Conservation (phyloP, 768 basidiomycete genomes). For the Galerina marginata region DNA sequence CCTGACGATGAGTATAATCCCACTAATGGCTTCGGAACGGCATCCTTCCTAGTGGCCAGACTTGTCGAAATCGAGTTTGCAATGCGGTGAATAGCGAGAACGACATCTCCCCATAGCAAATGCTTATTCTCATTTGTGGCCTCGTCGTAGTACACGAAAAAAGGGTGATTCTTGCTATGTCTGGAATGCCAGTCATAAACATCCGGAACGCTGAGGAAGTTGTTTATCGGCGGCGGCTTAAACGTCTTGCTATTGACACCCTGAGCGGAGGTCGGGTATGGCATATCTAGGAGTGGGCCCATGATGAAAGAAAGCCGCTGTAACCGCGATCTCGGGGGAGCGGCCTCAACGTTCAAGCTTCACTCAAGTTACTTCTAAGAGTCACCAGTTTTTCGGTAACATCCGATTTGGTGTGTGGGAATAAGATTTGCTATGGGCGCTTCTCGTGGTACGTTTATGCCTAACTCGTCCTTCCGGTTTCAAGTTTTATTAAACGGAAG, state of each 20-base stretch:
- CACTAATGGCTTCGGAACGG: neutral
- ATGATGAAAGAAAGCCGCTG: no score
- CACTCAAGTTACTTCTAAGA: no score
- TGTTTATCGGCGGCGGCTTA: neutral
- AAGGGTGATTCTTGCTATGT: conserved; percentile 5
- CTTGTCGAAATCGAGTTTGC: neutral
- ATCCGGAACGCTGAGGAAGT: neutral
- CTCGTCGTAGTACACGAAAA: conserved; percentile 1
- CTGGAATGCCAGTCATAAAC: conserved; percentile 1
- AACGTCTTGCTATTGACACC: neutral
- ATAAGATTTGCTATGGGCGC: no score
- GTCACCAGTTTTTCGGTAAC: no score
- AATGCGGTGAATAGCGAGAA: neutral
- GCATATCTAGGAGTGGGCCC: neutral
- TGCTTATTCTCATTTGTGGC: neutral
- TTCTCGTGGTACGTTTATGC: no score
- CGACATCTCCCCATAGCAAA: neutral
- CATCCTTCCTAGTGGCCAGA: neutral
- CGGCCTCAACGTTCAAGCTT: no score
- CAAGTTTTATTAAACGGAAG: no score
- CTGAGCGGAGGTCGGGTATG: neutral
- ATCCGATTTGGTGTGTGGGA: no score
- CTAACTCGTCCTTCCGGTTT: no score
- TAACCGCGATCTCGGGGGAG: no score
- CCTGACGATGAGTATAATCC: conserved; percentile 7